Conservation (phyloP, 306 rosid species). For the Prunus mongolica region DNA sequence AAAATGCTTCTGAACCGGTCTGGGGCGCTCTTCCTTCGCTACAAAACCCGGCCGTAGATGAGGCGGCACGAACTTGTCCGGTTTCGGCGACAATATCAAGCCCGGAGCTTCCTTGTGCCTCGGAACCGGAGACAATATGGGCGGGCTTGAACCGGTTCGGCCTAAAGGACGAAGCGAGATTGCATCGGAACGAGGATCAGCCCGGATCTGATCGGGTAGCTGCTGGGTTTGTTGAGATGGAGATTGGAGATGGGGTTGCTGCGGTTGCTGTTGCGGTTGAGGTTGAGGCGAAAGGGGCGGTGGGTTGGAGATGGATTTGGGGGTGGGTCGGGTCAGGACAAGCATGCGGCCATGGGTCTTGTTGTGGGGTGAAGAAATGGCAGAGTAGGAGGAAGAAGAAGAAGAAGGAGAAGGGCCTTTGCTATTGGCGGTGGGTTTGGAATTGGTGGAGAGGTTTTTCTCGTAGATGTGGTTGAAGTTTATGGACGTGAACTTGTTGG, state of each 20-base stretch:
- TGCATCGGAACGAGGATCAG: conserved; percentile 36
- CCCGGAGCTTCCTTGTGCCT: conserved; percentile 33
- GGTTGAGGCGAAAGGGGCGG: conserved; percentile 16
- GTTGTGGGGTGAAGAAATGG: conserved; percentile 57
- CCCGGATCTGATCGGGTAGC: neutral
- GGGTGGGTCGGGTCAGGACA: conserved; percentile 61
- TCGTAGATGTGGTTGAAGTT: conserved; percentile 83
- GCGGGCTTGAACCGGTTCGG: conserved; percentile 38
- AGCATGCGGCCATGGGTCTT: conserved; percentile 78
- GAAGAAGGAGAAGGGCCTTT: conserved; percentile 6
- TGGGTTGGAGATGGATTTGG: conserved; percentile 35
- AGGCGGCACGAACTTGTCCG: conserved; percentile 73
- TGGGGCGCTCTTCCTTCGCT: conserved; percentile 38
- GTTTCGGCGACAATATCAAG: conserved; percentile 27
- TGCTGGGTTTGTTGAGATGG: conserved; percentile 25
- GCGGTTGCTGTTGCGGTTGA: conserved; percentile 7
- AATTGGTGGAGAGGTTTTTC: conserved; percentile 23
- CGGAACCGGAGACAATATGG: conserved; percentile 25
- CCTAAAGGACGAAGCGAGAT: conserved; percentile 81
- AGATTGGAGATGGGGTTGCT: conserved; percentile 7
- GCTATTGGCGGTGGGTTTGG: conserved; percentile 12
- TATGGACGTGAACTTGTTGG: conserved; percentile 63
- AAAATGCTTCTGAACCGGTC: conserved; percentile 37
- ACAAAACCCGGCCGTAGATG: conserved; percentile 81
- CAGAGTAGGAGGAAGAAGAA: conserved; percentile 51